These are phyloP conservation scores for Pseudotulostoma volvatum DNA, from an alignment of 495 filamentous ascomycete genomes.

Conservation along the genomic window DNA sequence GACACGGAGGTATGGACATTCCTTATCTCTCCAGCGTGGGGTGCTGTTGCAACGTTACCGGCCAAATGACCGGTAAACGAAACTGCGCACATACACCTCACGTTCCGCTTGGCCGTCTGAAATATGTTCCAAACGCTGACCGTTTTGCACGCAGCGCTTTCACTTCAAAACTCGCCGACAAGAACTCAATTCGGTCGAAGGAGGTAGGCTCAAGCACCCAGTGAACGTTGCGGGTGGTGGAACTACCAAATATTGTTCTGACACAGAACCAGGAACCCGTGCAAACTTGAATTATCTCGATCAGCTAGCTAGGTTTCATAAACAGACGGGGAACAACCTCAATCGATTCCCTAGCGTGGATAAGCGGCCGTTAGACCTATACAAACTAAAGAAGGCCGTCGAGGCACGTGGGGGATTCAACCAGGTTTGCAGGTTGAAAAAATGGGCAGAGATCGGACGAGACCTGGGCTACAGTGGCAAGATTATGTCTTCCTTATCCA, in stretches of 20 bases:
- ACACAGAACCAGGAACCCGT: conserved; percentile 53
- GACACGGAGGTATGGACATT: conserved; percentile 71
- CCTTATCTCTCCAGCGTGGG: neutral
- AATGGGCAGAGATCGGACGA: conserved; percentile 97
- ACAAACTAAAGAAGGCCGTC: conserved; percentile 92
- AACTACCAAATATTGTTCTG: conserved; percentile 20
- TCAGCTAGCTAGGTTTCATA: conserved; percentile 90
- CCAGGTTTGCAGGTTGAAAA: conserved; percentile 89
- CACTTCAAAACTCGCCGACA: conserved; percentile 94
- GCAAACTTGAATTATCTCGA: conserved; percentile 94
- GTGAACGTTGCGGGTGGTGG: conserved; percentile 19
- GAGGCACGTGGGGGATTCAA: conserved; percentile 89
- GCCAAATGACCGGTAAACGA: no score
- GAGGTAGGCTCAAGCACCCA: conserved; percentile 51
- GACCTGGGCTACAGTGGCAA: conserved; percentile 97
- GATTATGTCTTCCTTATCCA: conserved; percentile 99
- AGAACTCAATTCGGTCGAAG: conserved; percentile 96
- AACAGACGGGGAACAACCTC: conserved; percentile 84
- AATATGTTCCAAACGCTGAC: no score
- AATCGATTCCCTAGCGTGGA: conserved; percentile 92
- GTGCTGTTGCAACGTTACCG: no score
- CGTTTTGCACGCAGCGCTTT: conserved; percentile 50
- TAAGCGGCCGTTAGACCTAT: conserved; percentile 91
- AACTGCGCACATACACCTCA: no score
- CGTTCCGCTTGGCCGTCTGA: no score